These are phyloP conservation scores for Xylaria sp. DNA, from an alignment of 2,329 filamentous ascomycete genomes.

Conservation along the genomic window DNA sequence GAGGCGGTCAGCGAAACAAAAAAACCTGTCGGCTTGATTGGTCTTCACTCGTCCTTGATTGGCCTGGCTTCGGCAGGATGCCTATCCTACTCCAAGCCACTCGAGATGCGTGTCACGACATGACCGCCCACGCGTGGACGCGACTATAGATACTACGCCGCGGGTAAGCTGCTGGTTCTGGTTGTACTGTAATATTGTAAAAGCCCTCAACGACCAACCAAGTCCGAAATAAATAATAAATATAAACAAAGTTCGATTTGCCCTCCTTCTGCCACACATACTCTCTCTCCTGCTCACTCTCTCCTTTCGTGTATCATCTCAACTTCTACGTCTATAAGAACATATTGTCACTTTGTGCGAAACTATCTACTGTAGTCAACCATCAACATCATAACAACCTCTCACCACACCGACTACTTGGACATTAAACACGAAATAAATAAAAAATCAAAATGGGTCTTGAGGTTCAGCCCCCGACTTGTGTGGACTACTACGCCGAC, in stretches of 20 bases:
- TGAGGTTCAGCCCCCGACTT: not conserved
- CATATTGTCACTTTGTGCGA: not conserved
- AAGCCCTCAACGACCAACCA: not conserved
- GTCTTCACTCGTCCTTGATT: not conserved
- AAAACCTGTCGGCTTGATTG: not conserved
- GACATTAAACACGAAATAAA: not conserved
- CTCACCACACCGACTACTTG: not conserved
- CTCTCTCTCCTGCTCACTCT: not conserved
- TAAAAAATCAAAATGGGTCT: slow-evolving; percentile 9
- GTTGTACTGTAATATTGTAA: too few species aligned
- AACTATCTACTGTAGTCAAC: not conserved
- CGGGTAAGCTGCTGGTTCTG: slow-evolving; percentile 8
- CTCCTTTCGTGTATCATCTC: not conserved
- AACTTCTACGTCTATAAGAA: not conserved
- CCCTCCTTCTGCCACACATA: not conserved
- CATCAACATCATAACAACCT: not conserved
- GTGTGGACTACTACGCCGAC: slow-evolving; percentile 23
- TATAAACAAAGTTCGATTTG: not conserved
- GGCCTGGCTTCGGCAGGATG: not conserved
- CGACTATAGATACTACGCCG: not conserved
- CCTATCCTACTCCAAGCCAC: slow-evolving; percentile 9
- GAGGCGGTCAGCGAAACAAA: slow-evolving; percentile 7
- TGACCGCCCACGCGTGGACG: slow-evolving; percentile 17
- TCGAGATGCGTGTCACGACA: slow-evolving; percentile 12
- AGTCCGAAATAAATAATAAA: not conserved